Percentiles rank a stretch among this genome's conserved stretches.
Evolutionary conservation across 768 basidiomycete genomes (phyloP).

Genomic region (Suillus placidus): DNA sequence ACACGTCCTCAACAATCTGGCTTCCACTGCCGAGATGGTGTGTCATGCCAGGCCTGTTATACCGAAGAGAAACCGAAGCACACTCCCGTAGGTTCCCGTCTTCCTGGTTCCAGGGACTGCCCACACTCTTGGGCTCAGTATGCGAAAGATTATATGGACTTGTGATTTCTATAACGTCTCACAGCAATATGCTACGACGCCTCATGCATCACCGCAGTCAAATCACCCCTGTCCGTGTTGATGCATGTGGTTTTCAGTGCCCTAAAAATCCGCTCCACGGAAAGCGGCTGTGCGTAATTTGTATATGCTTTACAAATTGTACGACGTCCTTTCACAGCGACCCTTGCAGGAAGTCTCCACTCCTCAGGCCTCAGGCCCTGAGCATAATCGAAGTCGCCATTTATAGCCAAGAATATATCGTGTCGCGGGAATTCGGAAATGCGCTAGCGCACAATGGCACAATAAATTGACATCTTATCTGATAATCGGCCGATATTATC

Average conservation of each 20-base stretch:
- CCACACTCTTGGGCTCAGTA: neutral
- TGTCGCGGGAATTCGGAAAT: no score
- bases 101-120: neutral
- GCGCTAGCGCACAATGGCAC: no score
- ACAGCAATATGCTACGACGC: neutral
- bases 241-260: no score
- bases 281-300: neutral
- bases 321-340: no score
- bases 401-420: neutral
- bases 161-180: neutral
- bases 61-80: neutral
- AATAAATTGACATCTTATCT: neutral
- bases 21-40: neutral
- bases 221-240: no score
- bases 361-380: neutral
- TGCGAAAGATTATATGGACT: neutral
- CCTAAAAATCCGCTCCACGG: neutral
- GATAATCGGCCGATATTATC: neutral
- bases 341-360: neutral
- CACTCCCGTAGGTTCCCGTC: neutral
- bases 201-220: neutral
- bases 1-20: neutral
- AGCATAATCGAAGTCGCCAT: no score
- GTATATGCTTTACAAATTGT: neutral
- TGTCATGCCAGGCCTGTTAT: no score